phyloP scores from a whole-genome alignment of 2,329 filamentous ascomycete species.

The Epichloe baconii region DNA sequence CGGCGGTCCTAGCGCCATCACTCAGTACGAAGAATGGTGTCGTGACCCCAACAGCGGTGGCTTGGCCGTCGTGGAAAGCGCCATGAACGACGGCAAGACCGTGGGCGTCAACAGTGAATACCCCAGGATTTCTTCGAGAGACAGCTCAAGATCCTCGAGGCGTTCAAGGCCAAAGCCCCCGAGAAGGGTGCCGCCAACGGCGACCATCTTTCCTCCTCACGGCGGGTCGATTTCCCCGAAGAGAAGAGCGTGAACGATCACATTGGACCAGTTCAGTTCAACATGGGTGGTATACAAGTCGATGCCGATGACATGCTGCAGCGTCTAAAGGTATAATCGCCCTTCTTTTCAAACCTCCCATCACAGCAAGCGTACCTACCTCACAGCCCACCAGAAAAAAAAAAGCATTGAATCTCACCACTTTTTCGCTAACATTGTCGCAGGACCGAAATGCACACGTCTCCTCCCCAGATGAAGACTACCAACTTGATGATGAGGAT shows the following conservation, averaged over 20 bases:
- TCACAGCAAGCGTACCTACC: neutral
- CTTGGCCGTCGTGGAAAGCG: constrained; percentile 25
- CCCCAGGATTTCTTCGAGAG: constrained; percentile 61
- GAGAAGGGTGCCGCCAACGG: constrained; percentile 25
- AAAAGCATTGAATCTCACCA: too few species aligned
- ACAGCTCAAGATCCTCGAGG: constrained; percentile 66
- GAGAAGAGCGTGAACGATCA: constrained; percentile 54
- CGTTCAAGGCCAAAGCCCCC: constrained; percentile 39
- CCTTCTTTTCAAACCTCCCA: too few species aligned
- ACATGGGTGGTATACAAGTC: constrained; percentile 94
- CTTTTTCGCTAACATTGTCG: constrained; percentile 10
- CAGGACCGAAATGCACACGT: constrained; percentile 45
- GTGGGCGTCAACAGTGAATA: constrained; percentile 36
- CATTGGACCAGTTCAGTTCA: constrained; percentile 91
- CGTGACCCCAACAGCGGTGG: constrained; percentile 57
- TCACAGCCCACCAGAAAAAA: neutral
- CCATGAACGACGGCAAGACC: constrained; percentile 23
- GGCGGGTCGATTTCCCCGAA: constrained; percentile 22
- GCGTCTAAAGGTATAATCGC: constrained; percentile 55
- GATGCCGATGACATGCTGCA: constrained; percentile 90
- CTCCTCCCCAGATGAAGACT: constrained; percentile 25
- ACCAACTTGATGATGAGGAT: constrained; percentile 21
- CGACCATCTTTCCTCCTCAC: constrained; percentile 10
- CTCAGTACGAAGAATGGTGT: constrained; percentile 67
- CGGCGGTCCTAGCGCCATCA: constrained; percentile 42